phyloP scores from a whole-genome alignment of 257 asterid genomes.

The Cinchona pubescens region DNA sequence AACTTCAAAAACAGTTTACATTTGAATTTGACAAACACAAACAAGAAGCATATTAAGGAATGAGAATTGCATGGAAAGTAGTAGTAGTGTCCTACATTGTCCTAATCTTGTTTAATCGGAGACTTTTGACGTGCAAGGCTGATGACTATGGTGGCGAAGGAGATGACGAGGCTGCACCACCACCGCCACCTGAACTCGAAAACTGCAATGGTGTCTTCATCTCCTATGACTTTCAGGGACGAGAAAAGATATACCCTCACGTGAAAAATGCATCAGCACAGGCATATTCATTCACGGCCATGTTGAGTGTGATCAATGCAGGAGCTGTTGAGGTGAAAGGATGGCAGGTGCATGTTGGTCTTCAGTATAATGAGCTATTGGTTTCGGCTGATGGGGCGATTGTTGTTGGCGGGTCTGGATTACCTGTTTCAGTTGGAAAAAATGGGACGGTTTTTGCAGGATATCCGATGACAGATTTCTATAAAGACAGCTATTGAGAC shows the following conservation, averaged over 20 bases:
- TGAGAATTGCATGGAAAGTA: slow-evolving; percentile 39
- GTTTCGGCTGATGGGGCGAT: slow-evolving; percentile 77
- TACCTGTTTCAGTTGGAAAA: slow-evolving; percentile 53
- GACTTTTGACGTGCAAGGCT: slow-evolving; percentile 22
- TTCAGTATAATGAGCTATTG: slow-evolving; percentile 67
- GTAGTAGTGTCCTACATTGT: slow-evolving; percentile 18
- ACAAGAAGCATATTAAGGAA: slow-evolving; percentile 27
- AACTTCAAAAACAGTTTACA: slow-evolving; percentile 6
- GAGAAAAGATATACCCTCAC: slow-evolving; percentile 67
- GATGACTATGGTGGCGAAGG: slow-evolving; percentile 43
- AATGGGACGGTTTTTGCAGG: slow-evolving; percentile 72
- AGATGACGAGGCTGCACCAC: slow-evolving; percentile 27
- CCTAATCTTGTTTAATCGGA: slow-evolving; percentile 26
- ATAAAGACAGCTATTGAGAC: slow-evolving; percentile 91
- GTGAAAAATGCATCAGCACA: slow-evolving; percentile 77
- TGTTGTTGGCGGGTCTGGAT: slow-evolving; percentile 49
- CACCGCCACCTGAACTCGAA: slow-evolving; percentile 44
- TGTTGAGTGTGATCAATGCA: slow-evolving; percentile 46
- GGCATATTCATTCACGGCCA: slow-evolving; percentile 73
- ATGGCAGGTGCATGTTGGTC: slow-evolving; percentile 65
- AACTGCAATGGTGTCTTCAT: slow-evolving; percentile 65
- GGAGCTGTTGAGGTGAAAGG: slow-evolving; percentile 61
- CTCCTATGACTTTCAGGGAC: slow-evolving; percentile 55
- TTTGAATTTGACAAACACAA: not conserved
- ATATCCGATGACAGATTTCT: slow-evolving; percentile 63